A percentile compares a stretch with the other conserved stretches of the same genome.
Evolutionary conservation across 495 filamentous ascomycete genomes (phyloP).

Genomic region (Patellaria atrata): DNA sequence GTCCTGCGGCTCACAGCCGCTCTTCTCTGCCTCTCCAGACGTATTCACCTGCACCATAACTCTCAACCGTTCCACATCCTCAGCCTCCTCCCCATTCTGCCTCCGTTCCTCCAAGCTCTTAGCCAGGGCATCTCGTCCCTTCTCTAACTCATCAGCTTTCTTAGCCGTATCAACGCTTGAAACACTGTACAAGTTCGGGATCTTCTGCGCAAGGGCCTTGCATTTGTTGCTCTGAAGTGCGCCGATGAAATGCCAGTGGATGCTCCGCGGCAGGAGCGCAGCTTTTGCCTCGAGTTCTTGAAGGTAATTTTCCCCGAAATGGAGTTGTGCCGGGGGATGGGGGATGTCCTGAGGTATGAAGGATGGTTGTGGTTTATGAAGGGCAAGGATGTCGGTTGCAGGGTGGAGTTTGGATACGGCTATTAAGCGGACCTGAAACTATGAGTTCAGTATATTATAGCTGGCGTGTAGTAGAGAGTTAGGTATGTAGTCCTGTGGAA

Average conservation of each 20-base stretch:
- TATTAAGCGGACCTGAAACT: constrained; percentile 62
- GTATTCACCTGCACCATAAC: constrained; percentile 93
- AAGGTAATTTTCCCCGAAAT: constrained; percentile 96
- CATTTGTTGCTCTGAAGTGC: constrained; percentile 86
- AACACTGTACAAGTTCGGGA: constrained; percentile 85
- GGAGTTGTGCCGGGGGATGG: constrained; percentile 36
- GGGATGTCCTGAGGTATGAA: no score
- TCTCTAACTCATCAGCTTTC: constrained; percentile 70
- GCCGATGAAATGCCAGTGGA: constrained; percentile 95
- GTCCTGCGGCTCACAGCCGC: constrained; percentile 51
- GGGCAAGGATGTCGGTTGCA: constrained; percentile 68
- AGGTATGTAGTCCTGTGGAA: no score
- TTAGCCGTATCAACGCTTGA: constrained; percentile 77
- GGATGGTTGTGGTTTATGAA: constrained; percentile 48
- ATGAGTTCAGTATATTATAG: not conserved
- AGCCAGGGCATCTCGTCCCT: constrained; percentile 46
- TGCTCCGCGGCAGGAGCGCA: constrained; percentile 52
- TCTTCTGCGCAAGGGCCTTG: constrained; percentile 62
- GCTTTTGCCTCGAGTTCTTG: constrained; percentile 87
- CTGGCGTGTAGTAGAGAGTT: constrained; percentile 1
- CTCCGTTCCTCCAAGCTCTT: constrained; percentile 2
- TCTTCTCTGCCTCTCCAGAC: constrained; percentile 73
- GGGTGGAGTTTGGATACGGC: constrained; percentile 94
- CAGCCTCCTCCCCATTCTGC: constrained; percentile 6
- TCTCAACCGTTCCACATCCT: constrained; percentile 33